Evolutionary conservation across 352 stramenopile species (phyloP), one percentile per base, ranked within the genome.

Genomic region (Globisporangium apiculatum): DNA sequence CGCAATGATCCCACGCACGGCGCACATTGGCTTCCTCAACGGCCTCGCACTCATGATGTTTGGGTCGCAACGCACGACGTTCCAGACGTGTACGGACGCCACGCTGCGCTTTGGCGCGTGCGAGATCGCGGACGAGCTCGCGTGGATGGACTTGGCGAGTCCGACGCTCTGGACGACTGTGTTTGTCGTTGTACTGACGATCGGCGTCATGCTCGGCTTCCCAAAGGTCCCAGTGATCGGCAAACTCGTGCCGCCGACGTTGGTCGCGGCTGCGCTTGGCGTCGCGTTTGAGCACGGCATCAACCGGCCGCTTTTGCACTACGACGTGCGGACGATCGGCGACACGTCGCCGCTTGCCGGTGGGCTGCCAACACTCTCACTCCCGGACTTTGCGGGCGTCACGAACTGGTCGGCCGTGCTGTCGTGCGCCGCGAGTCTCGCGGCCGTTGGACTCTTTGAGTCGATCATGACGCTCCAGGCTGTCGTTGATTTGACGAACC

Each of bases 1-100:
- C 51, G 76, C 88, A 7, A 84, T 98, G 61, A 90, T 99, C 48
- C 91, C 94, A 0, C 83, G 94, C 63, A 96, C 91, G 7, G 94
- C 97, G 9, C 97, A 98, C 79, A 85, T 98, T 41, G 94, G 94
- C 5, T 99, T 99, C 73, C 83, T 98, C 31, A 98, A 98, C 72
- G 94, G 95, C 3, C 75, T 99, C 41, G 83, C 91, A 3, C 61
- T 98, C 36, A 95, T 99, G 63, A 97, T 99, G 83, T 89, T 96
- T 41, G 73, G 96, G 38, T 95, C 94, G 35, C 95, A 99, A 68
- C 86, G 97, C 53, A 87, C 79, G 7, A 95, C 94, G 47, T 97
- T 98, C 60, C 65, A 94, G 58, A 72, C 81, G 35, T 96, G 88
- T 60, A 73, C 66, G 35, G 66, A 72, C 40, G 55, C 81, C 18